Evolutionary conservation across 2,329 filamentous ascomycete species (phyloP).

Genomic region (Orbilia quercus): DNA sequence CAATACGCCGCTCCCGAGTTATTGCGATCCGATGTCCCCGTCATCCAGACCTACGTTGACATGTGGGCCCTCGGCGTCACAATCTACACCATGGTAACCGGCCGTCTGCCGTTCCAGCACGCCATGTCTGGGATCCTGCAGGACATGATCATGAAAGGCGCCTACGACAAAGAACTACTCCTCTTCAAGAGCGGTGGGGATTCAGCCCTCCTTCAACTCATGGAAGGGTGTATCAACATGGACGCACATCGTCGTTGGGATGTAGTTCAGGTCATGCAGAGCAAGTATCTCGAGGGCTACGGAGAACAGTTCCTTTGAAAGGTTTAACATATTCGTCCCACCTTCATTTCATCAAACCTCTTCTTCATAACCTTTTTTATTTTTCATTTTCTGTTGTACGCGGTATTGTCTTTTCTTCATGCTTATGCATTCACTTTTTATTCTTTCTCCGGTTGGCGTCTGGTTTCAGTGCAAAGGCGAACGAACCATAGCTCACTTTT

Average conservation of each 20-base stretch:
- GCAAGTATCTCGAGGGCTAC: constrained; percentile 68
- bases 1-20: constrained; percentile 68
- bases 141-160: constrained; percentile 70
- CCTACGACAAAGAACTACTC: constrained; percentile 68
- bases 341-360: constrained; percentile 18
- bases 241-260: constrained; percentile 70
- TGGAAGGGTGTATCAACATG: constrained; percentile 71
- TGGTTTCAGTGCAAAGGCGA: background rate
- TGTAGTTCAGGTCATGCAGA: constrained; percentile 69
- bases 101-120: constrained; percentile 73
- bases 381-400: constrained; percentile 10
- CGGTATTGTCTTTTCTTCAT: background rate
- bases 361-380: constrained; percentile 15
- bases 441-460: background rate
- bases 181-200: constrained; percentile 62
- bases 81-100: constrained; percentile 71
- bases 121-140: constrained; percentile 70
- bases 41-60: constrained; percentile 69
- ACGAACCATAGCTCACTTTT: constrained; percentile 4
- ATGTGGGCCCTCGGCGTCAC: constrained; percentile 76
- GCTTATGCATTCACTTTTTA: background rate
- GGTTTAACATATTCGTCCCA: background rate
- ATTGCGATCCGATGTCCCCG: constrained; percentile 52
- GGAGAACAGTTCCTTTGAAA: constrained; percentile 55
- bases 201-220: constrained; percentile 68